A percentile compares a stretch with the other conserved stretches of the same genome.
These are phyloP conservation scores for Rhamnella rubrinervis DNA, from an alignment of 331 rosid genomes.

Conservation along the genomic window DNA sequence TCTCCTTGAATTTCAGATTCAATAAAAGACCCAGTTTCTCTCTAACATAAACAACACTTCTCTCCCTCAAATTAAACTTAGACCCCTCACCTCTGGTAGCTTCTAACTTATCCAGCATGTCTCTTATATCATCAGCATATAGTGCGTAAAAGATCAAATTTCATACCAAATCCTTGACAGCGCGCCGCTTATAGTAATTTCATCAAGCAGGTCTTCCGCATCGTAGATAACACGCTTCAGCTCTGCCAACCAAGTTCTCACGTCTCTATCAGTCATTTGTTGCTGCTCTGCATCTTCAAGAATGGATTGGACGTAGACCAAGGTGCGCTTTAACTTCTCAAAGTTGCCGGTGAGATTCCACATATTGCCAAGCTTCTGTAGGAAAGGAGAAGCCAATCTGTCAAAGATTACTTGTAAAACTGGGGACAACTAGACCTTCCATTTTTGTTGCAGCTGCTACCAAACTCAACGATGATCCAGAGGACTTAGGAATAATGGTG, in stretches of 20 bases:
- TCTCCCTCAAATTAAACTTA: not conserved
- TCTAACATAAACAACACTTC: too few relatives aligned
- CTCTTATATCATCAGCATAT: not conserved
- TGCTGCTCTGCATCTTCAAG: conserved; percentile 18
- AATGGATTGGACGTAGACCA: conserved; percentile 3
- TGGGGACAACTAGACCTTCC: conserved; percentile 8
- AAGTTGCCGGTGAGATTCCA: conserved; percentile 11
- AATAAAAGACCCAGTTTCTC: conserved; percentile 19
- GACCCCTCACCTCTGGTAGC: not conserved
- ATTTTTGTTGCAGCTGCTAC: not conserved
- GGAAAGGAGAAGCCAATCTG: conserved; percentile 14
- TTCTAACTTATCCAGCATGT: conserved; percentile 6
- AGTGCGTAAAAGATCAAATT: too few relatives aligned
- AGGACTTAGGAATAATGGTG: too few relatives aligned
- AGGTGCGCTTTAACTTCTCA: not conserved
- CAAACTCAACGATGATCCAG: too few relatives aligned
- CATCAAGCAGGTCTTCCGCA: conserved; percentile 13
- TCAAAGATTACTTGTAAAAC: conserved; percentile 24
- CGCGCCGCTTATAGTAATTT: not conserved
- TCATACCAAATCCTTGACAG: not conserved
- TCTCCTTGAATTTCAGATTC: conserved; percentile 25
- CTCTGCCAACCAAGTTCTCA: conserved; percentile 15
- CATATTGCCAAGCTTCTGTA: not conserved
- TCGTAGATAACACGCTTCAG: not conserved
- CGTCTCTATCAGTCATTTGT: not conserved